Percentiles rank a stretch among this genome's conserved stretches.
These are phyloP conservation scores for Boletus sp. DNA, from an alignment of 1,284 basidiomycete genomes.

Conservation along the genomic window DNA sequence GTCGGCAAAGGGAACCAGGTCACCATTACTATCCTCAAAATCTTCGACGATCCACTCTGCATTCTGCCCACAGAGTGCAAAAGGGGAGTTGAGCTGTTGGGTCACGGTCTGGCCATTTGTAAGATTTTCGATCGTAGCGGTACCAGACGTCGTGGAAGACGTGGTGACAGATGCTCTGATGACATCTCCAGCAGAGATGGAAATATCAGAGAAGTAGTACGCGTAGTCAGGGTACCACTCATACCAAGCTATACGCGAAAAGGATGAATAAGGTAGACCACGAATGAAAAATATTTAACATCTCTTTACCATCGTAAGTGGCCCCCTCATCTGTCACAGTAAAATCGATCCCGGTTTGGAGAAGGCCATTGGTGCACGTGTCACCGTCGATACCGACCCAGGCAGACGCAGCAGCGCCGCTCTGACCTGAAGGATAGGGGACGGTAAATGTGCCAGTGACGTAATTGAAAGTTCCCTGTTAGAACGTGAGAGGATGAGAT, in stretches of 20 bases:
- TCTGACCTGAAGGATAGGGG: neutral
- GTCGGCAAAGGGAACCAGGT: neutral
- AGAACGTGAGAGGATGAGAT: neutral
- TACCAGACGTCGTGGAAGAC: neutral
- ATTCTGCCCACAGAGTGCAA: conserved; percentile 1
- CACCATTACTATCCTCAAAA: neutral
- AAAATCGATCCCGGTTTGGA: neutral
- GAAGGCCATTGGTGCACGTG: neutral
- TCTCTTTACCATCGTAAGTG: neutral
- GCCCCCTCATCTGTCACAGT: neutral
- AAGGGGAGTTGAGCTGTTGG: neutral
- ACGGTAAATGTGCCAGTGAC: conserved; percentile 7
- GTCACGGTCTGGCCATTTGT: neutral
- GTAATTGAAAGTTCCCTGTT: neutral
- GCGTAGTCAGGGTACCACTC: neutral
- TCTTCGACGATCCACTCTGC: conserved; percentile 13
- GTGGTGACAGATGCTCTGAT: neutral
- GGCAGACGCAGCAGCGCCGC: neutral
- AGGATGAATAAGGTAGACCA: neutral
- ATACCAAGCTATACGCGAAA: neutral
- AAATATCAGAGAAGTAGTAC: neutral
- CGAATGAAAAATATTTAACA: neutral
- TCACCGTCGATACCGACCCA: conserved; percentile 16
- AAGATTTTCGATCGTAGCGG: neutral
- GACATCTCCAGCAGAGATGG: conserved; percentile 1